phyloP scores from a whole-genome alignment of 2,329 filamentous ascomycete genomes.

The Phyllosticta citrichinensis region DNA sequence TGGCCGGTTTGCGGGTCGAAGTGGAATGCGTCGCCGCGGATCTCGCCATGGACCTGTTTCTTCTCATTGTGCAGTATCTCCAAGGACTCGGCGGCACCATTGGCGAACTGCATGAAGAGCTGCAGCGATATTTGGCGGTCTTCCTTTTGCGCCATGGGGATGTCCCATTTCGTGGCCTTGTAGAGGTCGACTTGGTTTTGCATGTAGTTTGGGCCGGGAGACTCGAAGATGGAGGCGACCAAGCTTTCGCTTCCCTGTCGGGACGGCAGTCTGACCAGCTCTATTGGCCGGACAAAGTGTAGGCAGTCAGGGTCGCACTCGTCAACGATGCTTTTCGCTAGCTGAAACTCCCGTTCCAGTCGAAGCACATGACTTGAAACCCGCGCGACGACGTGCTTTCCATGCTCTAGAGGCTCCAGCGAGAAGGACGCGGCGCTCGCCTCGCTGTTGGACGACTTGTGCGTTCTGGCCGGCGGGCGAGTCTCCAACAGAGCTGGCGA shows the following conservation, averaged over 20 bases:
- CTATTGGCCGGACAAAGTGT: conserved; percentile 72
- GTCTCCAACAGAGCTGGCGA: conserved; percentile 25
- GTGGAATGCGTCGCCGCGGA: conserved; percentile 84
- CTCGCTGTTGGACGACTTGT: conserved; percentile 27
- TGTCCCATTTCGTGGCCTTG: conserved; percentile 12
- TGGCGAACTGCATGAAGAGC: conserved; percentile 80
- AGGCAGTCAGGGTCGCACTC: conserved; percentile 62
- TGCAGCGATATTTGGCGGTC: conserved; percentile 58
- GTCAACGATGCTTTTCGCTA: conserved; percentile 61
- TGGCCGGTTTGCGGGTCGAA: conserved; percentile 60
- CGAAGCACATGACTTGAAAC: conserved; percentile 74
- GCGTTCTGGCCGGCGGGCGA: conserved; percentile 18
- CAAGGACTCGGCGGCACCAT: conserved; percentile 74
- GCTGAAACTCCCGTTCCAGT: conserved; percentile 79
- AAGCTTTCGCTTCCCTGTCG: conserved; percentile 63
- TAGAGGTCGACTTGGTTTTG: conserved; percentile 59
- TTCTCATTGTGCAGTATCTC: conserved; percentile 87
- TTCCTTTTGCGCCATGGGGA: conserved; percentile 4
- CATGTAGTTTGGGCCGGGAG: conserved; percentile 65
- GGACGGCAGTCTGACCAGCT: conserved; percentile 62
- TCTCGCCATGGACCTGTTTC: conserved; percentile 80
- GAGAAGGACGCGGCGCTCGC: conserved; percentile 21
- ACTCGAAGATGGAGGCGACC: conserved; percentile 71
- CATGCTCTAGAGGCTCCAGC: conserved; percentile 31
- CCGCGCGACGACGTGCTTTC: conserved; percentile 60